These are phyloP conservation scores for Aspergillus hortae DNA, from an alignment of 2,329 filamentous ascomycete genomes.

Conservation along the genomic window DNA sequence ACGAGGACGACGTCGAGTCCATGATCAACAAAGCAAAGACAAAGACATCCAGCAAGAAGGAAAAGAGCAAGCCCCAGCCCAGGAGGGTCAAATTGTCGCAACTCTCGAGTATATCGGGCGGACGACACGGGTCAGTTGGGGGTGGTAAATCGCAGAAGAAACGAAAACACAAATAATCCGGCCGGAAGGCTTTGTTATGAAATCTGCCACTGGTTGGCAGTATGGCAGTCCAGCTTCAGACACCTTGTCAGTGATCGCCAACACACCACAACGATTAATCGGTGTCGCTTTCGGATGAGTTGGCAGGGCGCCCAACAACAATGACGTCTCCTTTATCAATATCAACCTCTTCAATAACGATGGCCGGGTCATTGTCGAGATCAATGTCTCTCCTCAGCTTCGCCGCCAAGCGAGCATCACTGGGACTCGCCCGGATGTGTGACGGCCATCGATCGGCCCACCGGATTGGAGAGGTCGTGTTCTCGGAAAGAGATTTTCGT, in stretches of 20 bases:
- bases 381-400: background rate
- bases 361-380: background rate
- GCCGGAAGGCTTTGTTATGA: too few species aligned
- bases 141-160: slow-evolving; percentile 21
- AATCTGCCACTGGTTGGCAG: too few species aligned
- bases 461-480: background rate
- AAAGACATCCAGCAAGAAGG: slow-evolving; percentile 9
- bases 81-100: slow-evolving; percentile 14
- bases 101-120: slow-evolving; percentile 32
- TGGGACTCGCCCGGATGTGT: background rate
- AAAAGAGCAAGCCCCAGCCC: slow-evolving; percentile 13
- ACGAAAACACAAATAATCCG: slow-evolving; percentile 19
- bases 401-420: too few species aligned
- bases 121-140: slow-evolving; percentile 8
- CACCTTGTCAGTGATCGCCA: too few species aligned
- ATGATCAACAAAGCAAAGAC: slow-evolving; percentile 17
- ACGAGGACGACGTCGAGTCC: slow-evolving; percentile 13
- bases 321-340: slow-evolving; percentile 6
- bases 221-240: too few species aligned
- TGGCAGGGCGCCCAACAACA: background rate
- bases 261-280: background rate
- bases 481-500: slow-evolving; percentile 6
- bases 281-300: background rate
- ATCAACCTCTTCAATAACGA: slow-evolving; percentile 4
- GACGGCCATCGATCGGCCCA: slow-evolving; percentile 4